Evolutionary conservation across 169 alveolate species (phyloP).

Genomic region (Cryptosporidium muris): DNA sequence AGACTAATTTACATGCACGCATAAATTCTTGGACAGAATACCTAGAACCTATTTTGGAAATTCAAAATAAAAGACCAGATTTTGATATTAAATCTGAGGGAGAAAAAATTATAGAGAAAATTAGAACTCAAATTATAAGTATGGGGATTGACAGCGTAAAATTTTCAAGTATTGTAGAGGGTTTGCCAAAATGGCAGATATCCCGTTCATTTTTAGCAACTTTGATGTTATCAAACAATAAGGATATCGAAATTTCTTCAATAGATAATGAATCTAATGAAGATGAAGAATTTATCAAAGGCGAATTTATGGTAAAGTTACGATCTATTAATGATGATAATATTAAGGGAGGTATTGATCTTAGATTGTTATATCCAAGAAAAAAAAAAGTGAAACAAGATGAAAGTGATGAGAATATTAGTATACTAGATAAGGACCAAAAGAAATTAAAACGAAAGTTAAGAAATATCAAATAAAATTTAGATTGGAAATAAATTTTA

Average conservation of each 20-base stretch:
- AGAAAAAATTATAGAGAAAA: slow-evolving; percentile 23
- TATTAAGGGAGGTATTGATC: background rate
- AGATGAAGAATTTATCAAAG: background rate
- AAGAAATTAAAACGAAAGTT: background rate
- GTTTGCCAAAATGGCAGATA: slow-evolving; percentile 46
- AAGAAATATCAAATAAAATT: too few relatives aligned
- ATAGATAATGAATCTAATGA: background rate
- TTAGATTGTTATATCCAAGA: slow-evolving; percentile 26
- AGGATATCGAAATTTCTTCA: slow-evolving; percentile 33
- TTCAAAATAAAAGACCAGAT: slow-evolving; percentile 50
- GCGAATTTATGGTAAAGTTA: slow-evolving; percentile 1
- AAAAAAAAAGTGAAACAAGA: slow-evolving; percentile 37
- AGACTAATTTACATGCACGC: slow-evolving; percentile 36
- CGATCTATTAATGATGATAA: background rate
- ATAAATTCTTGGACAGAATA: slow-evolving; percentile 46
- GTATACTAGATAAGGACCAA: background rate
- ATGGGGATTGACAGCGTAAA: background rate
- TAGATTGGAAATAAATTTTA: too few relatives aligned
- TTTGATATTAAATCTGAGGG: slow-evolving; percentile 42
- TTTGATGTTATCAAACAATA: slow-evolving; percentile 48
- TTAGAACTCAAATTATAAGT: background rate
- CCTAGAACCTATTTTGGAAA: slow-evolving; percentile 32
- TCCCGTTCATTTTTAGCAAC: slow-evolving; percentile 66
- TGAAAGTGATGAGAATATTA: background rate
- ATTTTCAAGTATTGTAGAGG: slow-evolving; percentile 15